A percentile compares a stretch with the other conserved stretches of the same genome.
phyloP scores from a whole-genome alignment of 1,284 basidiomycete species.

The Rhodotorula sp. region DNA sequence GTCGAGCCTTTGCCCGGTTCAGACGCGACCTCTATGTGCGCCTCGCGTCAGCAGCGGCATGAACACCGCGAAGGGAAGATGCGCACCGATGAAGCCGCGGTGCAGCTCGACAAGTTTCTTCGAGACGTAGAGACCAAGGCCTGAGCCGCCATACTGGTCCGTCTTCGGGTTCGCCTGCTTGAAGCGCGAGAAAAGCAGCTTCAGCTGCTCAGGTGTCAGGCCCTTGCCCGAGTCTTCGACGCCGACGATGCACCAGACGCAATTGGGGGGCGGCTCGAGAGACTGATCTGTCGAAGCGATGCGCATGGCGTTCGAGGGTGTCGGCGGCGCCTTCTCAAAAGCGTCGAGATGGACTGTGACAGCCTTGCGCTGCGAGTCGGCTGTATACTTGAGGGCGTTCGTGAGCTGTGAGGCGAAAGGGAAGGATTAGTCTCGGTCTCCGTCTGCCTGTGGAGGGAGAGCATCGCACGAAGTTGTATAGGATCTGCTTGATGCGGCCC shows the following conservation, averaged over 20 bases:
- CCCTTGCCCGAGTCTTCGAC: conserved; percentile 37
- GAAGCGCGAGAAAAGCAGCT: conserved; percentile 36
- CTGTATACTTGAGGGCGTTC: conserved; percentile 34
- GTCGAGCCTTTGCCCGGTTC: conserved; percentile 29
- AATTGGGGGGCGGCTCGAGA: conserved; percentile 11
- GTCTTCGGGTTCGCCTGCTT: conserved; percentile 35
- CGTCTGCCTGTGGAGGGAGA: no score
- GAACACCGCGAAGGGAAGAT: neutral
- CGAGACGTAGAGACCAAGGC: conserved; percentile 42
- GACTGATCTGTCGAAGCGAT: neutral
- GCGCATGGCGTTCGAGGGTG: conserved; percentile 6
- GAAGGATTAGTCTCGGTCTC: neutral
- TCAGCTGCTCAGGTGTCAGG: conserved; percentile 36
- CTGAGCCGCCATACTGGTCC: conserved; percentile 34
- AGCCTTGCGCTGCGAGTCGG: conserved; percentile 10
- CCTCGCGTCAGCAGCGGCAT: neutral
- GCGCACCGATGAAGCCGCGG: conserved; percentile 35
- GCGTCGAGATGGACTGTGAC: conserved; percentile 30
- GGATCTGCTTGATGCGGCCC: conserved; percentile 38
- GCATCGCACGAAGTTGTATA: conserved; percentile 32
- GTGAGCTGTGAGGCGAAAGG: conserved; percentile 12
- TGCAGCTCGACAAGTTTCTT: conserved; percentile 42
- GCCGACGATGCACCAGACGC: conserved; percentile 19
- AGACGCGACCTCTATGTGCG: conserved; percentile 24
- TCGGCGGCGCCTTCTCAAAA: conserved; percentile 12